Percentiles rank a stretch among this genome's conserved stretches.
These are phyloP conservation scores for Picea abies DNA, from an alignment of 83 land plant genomes.

Conservation along the genomic window DNA sequence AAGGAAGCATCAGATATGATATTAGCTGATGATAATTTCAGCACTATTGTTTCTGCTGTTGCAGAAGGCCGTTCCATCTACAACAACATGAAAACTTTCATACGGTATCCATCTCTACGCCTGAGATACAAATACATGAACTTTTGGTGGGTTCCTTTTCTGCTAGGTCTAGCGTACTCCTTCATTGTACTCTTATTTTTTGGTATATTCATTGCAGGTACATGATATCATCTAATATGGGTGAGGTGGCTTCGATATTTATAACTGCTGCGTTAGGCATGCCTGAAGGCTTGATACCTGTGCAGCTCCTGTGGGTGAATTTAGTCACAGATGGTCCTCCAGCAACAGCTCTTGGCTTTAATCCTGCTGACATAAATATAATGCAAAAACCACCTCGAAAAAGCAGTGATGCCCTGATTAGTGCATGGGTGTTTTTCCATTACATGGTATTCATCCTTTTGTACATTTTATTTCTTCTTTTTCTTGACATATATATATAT, in stretches of 20 bases:
- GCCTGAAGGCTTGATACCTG: slow-evolving; percentile 53
- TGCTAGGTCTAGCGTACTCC: too few relatives aligned
- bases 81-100: slow-evolving; percentile 56
- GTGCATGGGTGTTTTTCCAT: slow-evolving; percentile 42
- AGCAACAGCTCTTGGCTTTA: slow-evolving; percentile 49
- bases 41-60: slow-evolving; percentile 50
- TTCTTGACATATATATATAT: background rate
- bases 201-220: slow-evolving; percentile 19
- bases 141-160: too few relatives aligned
- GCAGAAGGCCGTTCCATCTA: slow-evolving; percentile 56
- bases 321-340: slow-evolving; percentile 56
- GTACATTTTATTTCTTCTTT: too few relatives aligned
- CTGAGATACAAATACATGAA: background rate
- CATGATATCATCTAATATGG: slow-evolving; percentile 52
- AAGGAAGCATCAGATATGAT: slow-evolving; percentile 57
- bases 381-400: slow-evolving; percentile 44
- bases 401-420: slow-evolving; percentile 36
- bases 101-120: slow-evolving; percentile 20
- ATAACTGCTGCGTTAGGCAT: slow-evolving; percentile 49
- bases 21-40: slow-evolving; percentile 50
- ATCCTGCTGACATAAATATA: slow-evolving; percentile 38
- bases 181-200: too few relatives aligned
- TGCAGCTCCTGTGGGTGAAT: slow-evolving; percentile 55
- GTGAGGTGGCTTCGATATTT: slow-evolving; percentile 54
- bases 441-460: slow-evolving; percentile 30